phyloP scores from a whole-genome alignment of 2,329 filamentous ascomycete genomes.

The Colletotrichum tanaceti region DNA sequence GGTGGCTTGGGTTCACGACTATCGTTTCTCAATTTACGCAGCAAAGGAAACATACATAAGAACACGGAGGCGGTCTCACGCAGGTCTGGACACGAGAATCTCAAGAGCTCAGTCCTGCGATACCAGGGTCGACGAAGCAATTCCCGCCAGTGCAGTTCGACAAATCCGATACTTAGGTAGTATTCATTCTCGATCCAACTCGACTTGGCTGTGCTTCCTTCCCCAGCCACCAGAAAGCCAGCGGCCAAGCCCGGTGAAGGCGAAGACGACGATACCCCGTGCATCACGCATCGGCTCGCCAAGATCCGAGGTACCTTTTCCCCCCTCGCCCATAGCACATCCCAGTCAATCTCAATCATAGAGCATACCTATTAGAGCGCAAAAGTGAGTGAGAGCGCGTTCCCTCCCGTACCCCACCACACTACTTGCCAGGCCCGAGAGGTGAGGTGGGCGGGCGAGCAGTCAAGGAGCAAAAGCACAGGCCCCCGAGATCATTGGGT shows the following conservation, averaged over 20 bases:
- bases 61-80: no score
- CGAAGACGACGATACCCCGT: conserved; percentile 10
- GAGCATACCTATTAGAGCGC: no score
- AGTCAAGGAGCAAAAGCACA: conserved; percentile 20
- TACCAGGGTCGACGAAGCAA: neutral
- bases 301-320: conserved; percentile 23
- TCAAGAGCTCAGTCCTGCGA: neutral
- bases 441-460: conserved; percentile 19
- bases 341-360: conserved; percentile 5
- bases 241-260: conserved; percentile 18
- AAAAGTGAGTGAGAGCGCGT: conserved; percentile 19
- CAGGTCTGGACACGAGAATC: neutral
- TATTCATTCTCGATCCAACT: neutral
- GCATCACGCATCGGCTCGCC: conserved; percentile 6
- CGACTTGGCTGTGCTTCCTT: conserved; percentile 1
- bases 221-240: conserved; percentile 18
- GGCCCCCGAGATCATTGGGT: conserved; percentile 1
- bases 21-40: neutral
- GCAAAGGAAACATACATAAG: neutral
- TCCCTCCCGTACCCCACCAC: conserved; percentile 39
- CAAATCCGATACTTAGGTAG: no score
- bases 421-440: conserved; percentile 34
- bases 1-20: neutral
- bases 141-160: neutral
- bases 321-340: conserved; percentile 3